These are phyloP conservation scores for Pigoraptor vietnamica DNA, from an alignment of 78 protist species.

Conservation along the genomic window DNA sequence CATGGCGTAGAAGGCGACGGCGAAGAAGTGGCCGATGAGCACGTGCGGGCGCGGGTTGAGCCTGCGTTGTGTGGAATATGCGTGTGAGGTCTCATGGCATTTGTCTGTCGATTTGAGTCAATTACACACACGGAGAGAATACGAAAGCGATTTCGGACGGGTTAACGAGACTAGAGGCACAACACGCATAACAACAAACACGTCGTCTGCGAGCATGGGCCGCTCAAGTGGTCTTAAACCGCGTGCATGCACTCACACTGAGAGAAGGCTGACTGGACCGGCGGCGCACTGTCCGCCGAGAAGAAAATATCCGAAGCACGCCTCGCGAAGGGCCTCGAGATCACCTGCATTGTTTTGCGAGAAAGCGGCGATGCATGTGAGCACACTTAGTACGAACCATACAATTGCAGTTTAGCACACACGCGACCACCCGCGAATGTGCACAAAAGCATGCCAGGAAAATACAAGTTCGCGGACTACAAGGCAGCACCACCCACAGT, in stretches of 20 bases:
- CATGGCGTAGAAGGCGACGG: slow-evolving; percentile 28
- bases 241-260: slow-evolving; percentile 15
- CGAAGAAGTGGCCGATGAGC: slow-evolving; percentile 24
- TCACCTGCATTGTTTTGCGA: neutral
- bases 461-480: too few relatives aligned
- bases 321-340: slow-evolving; percentile 35
- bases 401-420: too few relatives aligned
- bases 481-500: neutral
- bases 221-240: too few relatives aligned
- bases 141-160: too few relatives aligned
- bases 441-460: too few relatives aligned
- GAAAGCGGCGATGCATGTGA: too few relatives aligned
- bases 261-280: slow-evolving; percentile 56
- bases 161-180: too few relatives aligned
- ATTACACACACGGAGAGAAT: too few relatives aligned
- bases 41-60: neutral
- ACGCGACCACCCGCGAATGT: too few relatives aligned
- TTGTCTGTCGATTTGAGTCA: neutral
- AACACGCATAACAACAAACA: too few relatives aligned
- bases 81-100: neutral
- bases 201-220: too few relatives aligned
- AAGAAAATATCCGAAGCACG: slow-evolving; percentile 57
- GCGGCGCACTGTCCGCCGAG: slow-evolving; percentile 54
- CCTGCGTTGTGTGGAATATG: neutral
- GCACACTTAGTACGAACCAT: too few relatives aligned